Evolutionary conservation across 805 yeast species (phyloP).

Genomic region (Candida rishiriensis): DNA sequence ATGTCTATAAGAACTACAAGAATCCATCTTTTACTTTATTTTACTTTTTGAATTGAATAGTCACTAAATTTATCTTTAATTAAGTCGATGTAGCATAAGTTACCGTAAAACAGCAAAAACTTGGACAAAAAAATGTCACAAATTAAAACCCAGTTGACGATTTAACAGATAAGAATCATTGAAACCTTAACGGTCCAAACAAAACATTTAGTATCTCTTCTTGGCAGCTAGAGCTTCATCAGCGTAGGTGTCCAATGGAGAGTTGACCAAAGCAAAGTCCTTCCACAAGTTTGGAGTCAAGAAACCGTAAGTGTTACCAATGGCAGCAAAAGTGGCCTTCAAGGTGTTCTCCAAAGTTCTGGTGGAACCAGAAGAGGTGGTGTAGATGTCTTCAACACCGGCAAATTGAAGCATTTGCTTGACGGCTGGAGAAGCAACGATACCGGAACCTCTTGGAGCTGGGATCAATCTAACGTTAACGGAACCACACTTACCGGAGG

Average conservation of each 20-base stretch:
- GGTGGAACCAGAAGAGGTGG: conserved; percentile 98
- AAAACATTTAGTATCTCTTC: conserved; percentile 61
- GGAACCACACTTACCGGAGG: conserved; percentile 99
- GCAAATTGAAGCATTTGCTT: conserved; percentile 98
- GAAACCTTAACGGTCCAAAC: neutral
- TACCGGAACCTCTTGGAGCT: conserved; percentile 99
- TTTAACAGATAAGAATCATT: too few species aligned
- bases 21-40: too few species aligned
- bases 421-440: conserved; percentile 99
- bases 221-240: conserved; percentile 73
- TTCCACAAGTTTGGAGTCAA: conserved; percentile 99
- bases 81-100: too few species aligned
- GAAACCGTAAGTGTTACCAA: conserved; percentile 99
- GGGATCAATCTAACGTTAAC: conserved; percentile 97
- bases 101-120: too few species aligned
- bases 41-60: too few species aligned
- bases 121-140: too few species aligned
- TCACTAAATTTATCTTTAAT: too few species aligned
- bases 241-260: conserved; percentile 94
- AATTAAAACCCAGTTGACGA: too few species aligned
- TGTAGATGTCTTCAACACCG: conserved; percentile 99
- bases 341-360: conserved; percentile 99
- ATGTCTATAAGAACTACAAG: too few species aligned
- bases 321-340: conserved; percentile 98
- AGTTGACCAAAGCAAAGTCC: conserved; percentile 74